A percentile compares a stretch with the other conserved stretches of the same genome.
Conservation (phyloP, 2,329 filamentous ascomycete species). For the Bipolaris cookei region DNA sequence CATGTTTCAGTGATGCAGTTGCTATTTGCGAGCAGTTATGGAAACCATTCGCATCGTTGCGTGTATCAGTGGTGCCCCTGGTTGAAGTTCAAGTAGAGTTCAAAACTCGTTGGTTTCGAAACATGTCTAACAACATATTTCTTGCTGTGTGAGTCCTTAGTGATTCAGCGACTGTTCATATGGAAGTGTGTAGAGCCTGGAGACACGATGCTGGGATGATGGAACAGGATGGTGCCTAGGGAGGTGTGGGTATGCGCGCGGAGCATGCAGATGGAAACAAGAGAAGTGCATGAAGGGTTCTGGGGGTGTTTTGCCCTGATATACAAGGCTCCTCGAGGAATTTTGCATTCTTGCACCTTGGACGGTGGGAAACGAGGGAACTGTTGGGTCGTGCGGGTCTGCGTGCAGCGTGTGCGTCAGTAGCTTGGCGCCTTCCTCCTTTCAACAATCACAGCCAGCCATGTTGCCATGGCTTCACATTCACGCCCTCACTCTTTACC, state of each 20-base stretch:
- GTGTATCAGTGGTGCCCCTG: slow-evolving; percentile 9
- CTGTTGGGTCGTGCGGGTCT: slow-evolving; percentile 25
- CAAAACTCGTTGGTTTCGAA: slow-evolving; percentile 1
- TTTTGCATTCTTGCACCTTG: neutral
- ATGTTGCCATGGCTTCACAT: slow-evolving; percentile 18
- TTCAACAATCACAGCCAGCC: slow-evolving; percentile 13
- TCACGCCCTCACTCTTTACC: slow-evolving; percentile 1
- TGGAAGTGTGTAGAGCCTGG: neutral
- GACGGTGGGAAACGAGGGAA: slow-evolving; percentile 11
- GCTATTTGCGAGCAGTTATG: neutral
- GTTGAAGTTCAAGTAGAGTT: neutral
- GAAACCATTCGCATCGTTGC: slow-evolving; percentile 1
- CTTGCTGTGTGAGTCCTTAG: neutral
- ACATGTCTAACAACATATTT: neutral
- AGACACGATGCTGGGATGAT: neutral
- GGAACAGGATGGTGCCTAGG: neutral
- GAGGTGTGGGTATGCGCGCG: neutral
- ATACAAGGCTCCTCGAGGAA: neutral
- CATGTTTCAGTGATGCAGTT: neutral
- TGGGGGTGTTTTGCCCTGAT: neutral
- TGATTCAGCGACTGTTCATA: neutral
- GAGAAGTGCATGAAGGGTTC: no score
- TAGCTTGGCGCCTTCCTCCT: slow-evolving; percentile 28
- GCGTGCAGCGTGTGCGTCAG: slow-evolving; percentile 27
- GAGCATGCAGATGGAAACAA: neutral